Conservation (phyloP, 1,139 yeast genomes). For the Yamadazyma pseudoaaseri region DNA sequence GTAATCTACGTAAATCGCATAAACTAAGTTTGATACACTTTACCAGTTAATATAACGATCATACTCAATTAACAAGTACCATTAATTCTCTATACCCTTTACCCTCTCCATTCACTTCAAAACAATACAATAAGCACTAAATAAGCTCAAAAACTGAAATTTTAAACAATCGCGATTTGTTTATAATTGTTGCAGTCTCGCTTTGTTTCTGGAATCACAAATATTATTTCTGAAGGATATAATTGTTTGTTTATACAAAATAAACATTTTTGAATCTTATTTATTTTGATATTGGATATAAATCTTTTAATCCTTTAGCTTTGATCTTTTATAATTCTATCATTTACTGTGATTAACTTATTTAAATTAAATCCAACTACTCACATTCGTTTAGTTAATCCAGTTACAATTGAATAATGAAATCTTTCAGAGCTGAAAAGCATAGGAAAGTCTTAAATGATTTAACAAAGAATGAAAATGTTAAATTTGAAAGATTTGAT, state of each 20-base stretch:
- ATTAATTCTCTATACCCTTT: too few relatives aligned
- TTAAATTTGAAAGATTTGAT: slow-evolving; percentile 14
- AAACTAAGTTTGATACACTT: too few relatives aligned
- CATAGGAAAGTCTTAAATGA: slow-evolving; percentile 33
- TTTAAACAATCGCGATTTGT: slow-evolving; percentile 11
- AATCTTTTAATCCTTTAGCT: too few relatives aligned
- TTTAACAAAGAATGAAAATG: slow-evolving; percentile 24
- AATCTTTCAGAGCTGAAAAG: slow-evolving; percentile 14
- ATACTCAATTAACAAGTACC: too few relatives aligned
- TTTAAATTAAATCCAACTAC: too few relatives aligned
- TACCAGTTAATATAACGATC: too few relatives aligned
- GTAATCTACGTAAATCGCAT: too few relatives aligned
- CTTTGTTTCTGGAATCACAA: slow-evolving; percentile 5
- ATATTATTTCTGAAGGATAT: slow-evolving; percentile 1
- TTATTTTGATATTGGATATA: slow-evolving; percentile 1
- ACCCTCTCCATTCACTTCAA: too few relatives aligned
- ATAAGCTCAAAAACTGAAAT: too few relatives aligned
- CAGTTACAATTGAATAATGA: slow-evolving; percentile 9
- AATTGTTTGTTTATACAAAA: slow-evolving; percentile 1
- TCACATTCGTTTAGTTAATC: slow-evolving; percentile 8
- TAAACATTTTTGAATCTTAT: slow-evolving; percentile 1
- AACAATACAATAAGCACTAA: too few relatives aligned
- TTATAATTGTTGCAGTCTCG: slow-evolving; percentile 4
- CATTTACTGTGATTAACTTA: too few relatives aligned
- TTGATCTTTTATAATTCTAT: too few relatives aligned